These are phyloP conservation scores for Penicillium steckii DNA, from an alignment of 495 filamentous ascomycete genomes.

Conservation along the genomic window DNA sequence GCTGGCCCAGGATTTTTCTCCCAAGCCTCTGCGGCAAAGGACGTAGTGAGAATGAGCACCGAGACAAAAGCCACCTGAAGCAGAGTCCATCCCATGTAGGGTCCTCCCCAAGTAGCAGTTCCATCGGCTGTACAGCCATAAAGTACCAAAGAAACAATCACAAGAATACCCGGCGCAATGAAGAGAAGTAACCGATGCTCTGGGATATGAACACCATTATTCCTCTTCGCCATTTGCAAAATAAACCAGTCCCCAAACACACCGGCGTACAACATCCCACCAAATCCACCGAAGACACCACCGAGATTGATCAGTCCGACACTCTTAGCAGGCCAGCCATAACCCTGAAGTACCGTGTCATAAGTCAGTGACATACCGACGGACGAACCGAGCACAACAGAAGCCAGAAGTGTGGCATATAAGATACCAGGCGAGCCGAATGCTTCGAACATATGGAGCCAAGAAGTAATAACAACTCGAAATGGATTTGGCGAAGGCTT, in stretches of 20 bases:
- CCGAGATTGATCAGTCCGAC: slow-evolving; percentile 38
- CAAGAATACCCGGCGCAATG: slow-evolving; percentile 32
- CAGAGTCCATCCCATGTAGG: slow-evolving; percentile 40
- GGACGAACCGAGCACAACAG: slow-evolving; percentile 32
- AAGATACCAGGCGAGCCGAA: slow-evolving; percentile 38
- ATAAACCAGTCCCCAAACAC: slow-evolving; percentile 33
- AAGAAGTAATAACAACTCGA: slow-evolving; percentile 18
- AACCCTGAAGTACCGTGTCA: slow-evolving; percentile 33
- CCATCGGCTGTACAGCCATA: slow-evolving; percentile 36
- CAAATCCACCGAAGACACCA: slow-evolving; percentile 34
- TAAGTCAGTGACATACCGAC: slow-evolving; percentile 38
- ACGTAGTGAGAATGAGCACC: slow-evolving; percentile 33
- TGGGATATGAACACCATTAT: slow-evolving; percentile 30
- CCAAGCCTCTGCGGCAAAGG: slow-evolving; percentile 38
- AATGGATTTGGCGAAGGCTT: slow-evolving; percentile 7
- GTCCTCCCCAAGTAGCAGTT: slow-evolving; percentile 34
- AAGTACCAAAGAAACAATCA: slow-evolving; percentile 25
- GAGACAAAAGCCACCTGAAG: slow-evolving; percentile 36
- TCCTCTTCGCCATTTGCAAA: slow-evolving; percentile 31
- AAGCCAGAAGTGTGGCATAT: slow-evolving; percentile 32
- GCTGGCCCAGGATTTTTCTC: slow-evolving; percentile 41
- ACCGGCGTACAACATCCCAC: slow-evolving; percentile 38
- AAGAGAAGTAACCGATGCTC: slow-evolving; percentile 37
- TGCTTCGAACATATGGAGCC: slow-evolving; percentile 32
- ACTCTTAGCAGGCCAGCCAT: slow-evolving; percentile 28